Evolutionary conservation across 257 asterid species (phyloP), one percentile per base, ranked within the genome.

Genomic region (Cruciata laevipes): DNA sequence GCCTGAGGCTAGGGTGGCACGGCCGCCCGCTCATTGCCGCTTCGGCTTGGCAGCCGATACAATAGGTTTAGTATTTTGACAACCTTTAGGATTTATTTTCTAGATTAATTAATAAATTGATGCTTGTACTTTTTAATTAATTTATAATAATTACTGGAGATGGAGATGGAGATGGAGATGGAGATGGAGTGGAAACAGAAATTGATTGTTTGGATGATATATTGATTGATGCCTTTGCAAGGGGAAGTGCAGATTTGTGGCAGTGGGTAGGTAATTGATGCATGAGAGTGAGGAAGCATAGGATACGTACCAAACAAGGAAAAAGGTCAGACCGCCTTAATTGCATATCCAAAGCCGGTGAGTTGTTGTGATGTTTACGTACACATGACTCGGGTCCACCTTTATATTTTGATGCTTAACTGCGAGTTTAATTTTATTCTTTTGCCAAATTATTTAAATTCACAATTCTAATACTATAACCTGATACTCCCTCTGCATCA

Each of bases 1-100:
- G 76, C 12, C 64, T 79, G 25, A 73, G 71, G 4, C 66, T 75
- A 5, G 80, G 80, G 31, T 79, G 81, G 83, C 81, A 79, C 67
- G 65, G 63, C 69, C 74, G 76, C 25, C 74, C 76, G 5, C 80
- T 79, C 61, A 66, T 75, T 25, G 74, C 81, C 0, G 78, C 80
- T 38, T 75, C 83, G 61, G 76, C 76, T 56, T 79, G 83, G 83
- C 71, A 70, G n/a, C 72, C 62, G 6, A 40, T 24, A 12, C 13
- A 51, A 25, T 27, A 37, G 62, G 30, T 27, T 27, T 27, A 27
- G 69, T 53, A 35, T 35, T 35, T 35, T 35, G 38, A 27, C 30
- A 27, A 27, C n/a, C n/a, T n/a, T n/a, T n/a, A n/a, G n/a, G n/a
- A n/a, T n/a, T n/a, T n/a, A n/a, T n/a, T n/a, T n/a, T n/a, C n/a